Conservation (phyloP, 1,284 basidiomycete genomes). For the Malassezia japonica region DNA sequence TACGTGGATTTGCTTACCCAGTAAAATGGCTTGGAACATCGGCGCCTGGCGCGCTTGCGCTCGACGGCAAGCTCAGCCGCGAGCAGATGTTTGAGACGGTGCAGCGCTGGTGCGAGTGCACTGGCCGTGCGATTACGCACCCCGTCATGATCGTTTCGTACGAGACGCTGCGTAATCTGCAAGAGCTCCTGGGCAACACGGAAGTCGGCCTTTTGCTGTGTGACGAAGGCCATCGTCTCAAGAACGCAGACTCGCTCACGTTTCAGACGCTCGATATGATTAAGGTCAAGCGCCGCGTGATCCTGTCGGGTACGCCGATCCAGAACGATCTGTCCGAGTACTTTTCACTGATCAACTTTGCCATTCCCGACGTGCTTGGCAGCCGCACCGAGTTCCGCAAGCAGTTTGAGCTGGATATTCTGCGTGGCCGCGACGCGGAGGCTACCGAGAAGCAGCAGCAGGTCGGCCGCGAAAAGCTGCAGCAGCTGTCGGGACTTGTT, state of each 20-base stretch:
- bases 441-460: constrained; percentile 75
- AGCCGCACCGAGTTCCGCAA: constrained; percentile 86
- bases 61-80: constrained; percentile 44
- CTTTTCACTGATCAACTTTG: constrained; percentile 92
- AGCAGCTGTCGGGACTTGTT: constrained; percentile 80
- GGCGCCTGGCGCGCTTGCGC: constrained; percentile 38
- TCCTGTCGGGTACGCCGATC: constrained; percentile 91
- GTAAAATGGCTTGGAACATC: constrained; percentile 43
- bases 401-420: constrained; percentile 89
- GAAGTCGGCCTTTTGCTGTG: constrained; percentile 83
- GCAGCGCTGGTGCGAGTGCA: constrained; percentile 40
- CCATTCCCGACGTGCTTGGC: constrained; percentile 90
- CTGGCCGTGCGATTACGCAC: constrained; percentile 36
- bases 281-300: constrained; percentile 85
- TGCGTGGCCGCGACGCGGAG: constrained; percentile 82
- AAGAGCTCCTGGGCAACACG: constrained; percentile 39
- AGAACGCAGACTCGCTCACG: constrained; percentile 69
- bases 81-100: constrained; percentile 43
- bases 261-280: constrained; percentile 76
- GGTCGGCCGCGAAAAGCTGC: constrained; percentile 78
- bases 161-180: constrained; percentile 64
- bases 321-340: constrained; percentile 91
- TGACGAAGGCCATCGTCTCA: constrained; percentile 92
- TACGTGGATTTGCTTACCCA: constrained; percentile 47
- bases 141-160: constrained; percentile 96